Conservation (phyloP, 306 rosid genomes). For the Inga oerstediana region DNA sequence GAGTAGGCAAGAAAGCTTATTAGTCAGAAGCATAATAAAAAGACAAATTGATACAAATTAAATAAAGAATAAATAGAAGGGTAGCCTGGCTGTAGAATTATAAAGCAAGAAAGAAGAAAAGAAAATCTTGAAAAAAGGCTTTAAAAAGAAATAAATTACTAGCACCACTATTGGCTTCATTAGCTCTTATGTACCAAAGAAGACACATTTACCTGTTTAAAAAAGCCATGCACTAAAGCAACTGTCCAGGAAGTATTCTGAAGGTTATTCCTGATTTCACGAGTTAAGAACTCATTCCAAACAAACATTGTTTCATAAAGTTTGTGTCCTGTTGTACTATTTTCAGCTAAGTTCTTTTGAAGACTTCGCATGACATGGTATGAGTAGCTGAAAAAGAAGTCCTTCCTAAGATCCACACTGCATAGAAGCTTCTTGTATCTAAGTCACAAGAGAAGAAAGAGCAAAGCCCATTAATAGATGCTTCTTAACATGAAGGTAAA, state of each 20-base stretch:
- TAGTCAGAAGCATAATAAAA: conserved; percentile 5
- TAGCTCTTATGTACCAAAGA: conserved; percentile 15
- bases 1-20: neutral
- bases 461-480: conserved; percentile 51
- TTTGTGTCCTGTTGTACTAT: conserved; percentile 49
- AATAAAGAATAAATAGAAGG: conserved; percentile 2
- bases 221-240: conserved; percentile 90
- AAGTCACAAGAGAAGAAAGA: conserved; percentile 58
- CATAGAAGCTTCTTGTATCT: conserved; percentile 99
- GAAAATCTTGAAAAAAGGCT: neutral
- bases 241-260: conserved; percentile 91
- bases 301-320: conserved; percentile 88
- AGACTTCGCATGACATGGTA: conserved; percentile 90
- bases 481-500: conserved; percentile 15
- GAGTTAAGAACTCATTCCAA: conserved; percentile 96
- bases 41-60: conserved; percentile 8
- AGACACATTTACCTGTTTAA: conserved; percentile 71
- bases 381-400: conserved; percentile 99
- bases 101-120: conserved; percentile 4
- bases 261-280: conserved; percentile 71
- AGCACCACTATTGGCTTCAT: conserved; percentile 25
- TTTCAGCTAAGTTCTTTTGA: conserved; percentile 77
- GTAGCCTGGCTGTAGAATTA: neutral
- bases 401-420: conserved; percentile 98
- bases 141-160: neutral